Evolutionary conservation across 345 rosid genomes (phyloP), one percentile per base, ranked within the genome.

Genomic region (Salix udensis): DNA sequence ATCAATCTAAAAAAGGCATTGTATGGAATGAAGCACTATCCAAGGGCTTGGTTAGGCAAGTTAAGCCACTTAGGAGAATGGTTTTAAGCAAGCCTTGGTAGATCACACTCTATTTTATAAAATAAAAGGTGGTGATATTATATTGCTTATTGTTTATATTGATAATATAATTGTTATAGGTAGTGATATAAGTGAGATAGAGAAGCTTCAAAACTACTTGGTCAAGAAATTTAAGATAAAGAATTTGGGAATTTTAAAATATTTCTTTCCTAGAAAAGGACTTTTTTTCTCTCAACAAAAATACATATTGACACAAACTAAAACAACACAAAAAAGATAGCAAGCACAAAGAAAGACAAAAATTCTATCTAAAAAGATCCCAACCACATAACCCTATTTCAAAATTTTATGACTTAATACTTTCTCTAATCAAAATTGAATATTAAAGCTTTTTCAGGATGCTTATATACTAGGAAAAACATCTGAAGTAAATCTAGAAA

Each of bases 1-100:
- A 71, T 91, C 98, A 84, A 48, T 16, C 53, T 15, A 48, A 48
- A 48, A 48, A 48, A 14, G 6, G 53, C 53, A 15, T 18, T 48
- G 7, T 14, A 13, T 48, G 53, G 53, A 48, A 16, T 48, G 19
- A 48, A 48, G 53, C 53, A 48, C 15, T 13, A 13, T 16, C 12
- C 5, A 18, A 48, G 19, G 53, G 19, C 53, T 48, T 48, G 53
- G 19, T 48, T 48, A 5, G 18, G 53, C 53, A 15, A 18, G 52
- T 15, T 48, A 48, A 15, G 15, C 53, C 15, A 16, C 18, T 18
- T 4, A 48, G 53, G 18, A 14, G 53, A 1, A 48, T 15, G 19
- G 53, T 48, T 48, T 48, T 15, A 48, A 48, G 18, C 53, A 48
- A 48, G 53, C 18, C 53, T 48, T 48, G 53, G 53, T 18, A 48